Base-by-base conservation (phyloP, 805 yeast species). In the Suhomyces pyralidae region DNA sequence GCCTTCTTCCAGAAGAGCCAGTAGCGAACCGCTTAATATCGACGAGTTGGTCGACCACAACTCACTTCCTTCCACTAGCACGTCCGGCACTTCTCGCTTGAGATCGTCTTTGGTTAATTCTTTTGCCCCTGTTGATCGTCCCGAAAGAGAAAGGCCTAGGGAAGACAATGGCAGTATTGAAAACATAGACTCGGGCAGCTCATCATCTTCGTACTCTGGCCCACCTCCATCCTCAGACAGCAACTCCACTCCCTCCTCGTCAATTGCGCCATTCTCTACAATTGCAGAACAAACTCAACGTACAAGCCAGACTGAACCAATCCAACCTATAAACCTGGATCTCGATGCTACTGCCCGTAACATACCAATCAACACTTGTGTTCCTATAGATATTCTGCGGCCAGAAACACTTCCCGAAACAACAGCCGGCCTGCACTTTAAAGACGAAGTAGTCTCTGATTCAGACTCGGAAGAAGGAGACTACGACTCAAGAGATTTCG, bases 21-120 rank as follows among this genome's bases (percentile, higher is more conserved):
- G 48, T 7, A 34, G 50, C 2, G 50, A 53, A 7, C 51, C 55
- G 15, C 42, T 58, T 22, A 66, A 61, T 30, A 67, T 71, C 45
- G 76, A 71, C 40, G 67, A 67, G 15, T 34, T 69, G 8, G 68
- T 71, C 9, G 59, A 58, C 8, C 52, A 53, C 14, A 46, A 53
- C 5, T 44, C 30, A 10, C 30, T 25, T 10, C 30, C 58, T 1
- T 36, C 55, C 7, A 28, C 54, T 5, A 52, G 46, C 3, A 50
- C 30, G 3, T 32, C 55, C 5, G 51, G 58, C 28, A 56, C 56
- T 9, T 67, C 74, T 5, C 51, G 61, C 6, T 55, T 72, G 12
- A 58, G 66, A 40, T 60, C 65, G 1, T 70, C 77, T 0, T 58
- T 71, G 45, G 65, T 60, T 20, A 67, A 55, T 51, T 70, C 75